Evolutionary conservation across 441 rosid species (phyloP), one percentile per base, ranked within the genome.

Genomic region (Adansonia rubrostipa): DNA sequence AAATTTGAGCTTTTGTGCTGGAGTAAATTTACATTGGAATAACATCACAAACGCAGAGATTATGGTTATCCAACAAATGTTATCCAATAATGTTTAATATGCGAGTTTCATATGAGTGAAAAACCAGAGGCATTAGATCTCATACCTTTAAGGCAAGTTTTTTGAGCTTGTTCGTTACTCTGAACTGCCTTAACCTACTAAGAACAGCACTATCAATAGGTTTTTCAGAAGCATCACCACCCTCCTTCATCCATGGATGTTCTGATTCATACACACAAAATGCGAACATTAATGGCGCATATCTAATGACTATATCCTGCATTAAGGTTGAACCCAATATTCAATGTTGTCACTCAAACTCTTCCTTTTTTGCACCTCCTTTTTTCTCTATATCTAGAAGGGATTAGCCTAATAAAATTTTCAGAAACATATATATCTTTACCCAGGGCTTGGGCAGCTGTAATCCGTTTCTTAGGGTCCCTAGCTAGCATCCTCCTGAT

Each of bases 151-250:
- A 80, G 45, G 98, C 97, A 44, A 96, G 94, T 83, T 90, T 94
- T 87, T 96, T 94, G 69, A 96, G 79, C 87, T 96, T 96, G 86
- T 96, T 96, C 96, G 90, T 92, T 42, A 92, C 97, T 60, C 97
- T 88, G 71, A 94, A 92, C 80, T 94, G 97, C 86, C 87, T 96
- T 87, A 96, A 83, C 87, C 99, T 91, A 44, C 51, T 81, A 24
- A 89, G 88, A 72, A 96, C 99, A 58, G 93, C 99, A 57, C 93
- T 96, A 77, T 92, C 89, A 5, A 96, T 90, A 4, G 97, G 97
- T 72, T 73, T 83, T 71, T 91, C 97, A 9, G 97, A 88, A 22
- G 87, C 88, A 64, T 79, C 86, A 4, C 86, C 92, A n/a, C 85
- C 93, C 71, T 76, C 88, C 83, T 83, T 92, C 79, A 96, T 42